Evolutionary conservation across 331 rosid species (phyloP).

Genomic region (Prunus yedoensis): DNA sequence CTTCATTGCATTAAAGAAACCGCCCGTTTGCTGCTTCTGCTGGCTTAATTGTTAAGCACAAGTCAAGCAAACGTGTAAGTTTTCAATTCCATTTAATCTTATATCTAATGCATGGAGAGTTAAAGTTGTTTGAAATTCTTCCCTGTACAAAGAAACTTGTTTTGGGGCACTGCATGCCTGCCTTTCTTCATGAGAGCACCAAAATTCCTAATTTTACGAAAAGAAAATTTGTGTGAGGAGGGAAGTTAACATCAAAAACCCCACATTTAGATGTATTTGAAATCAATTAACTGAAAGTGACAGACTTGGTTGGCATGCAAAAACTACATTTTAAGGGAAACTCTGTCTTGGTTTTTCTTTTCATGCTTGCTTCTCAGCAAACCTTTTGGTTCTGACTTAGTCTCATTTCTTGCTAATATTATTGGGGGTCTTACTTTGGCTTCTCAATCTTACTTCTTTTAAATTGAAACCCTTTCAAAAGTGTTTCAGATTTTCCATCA

Average conservation of each 20-base stretch:
- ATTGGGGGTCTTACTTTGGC: neutral
- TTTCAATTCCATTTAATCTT: neutral
- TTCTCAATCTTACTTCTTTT: neutral
- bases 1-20: neutral
- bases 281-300: too few relatives aligned
- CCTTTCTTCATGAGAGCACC: slow-evolving; percentile 1
- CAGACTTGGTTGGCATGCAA: too few relatives aligned
- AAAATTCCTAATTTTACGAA: neutral
- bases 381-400: too few relatives aligned
- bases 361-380: neutral
- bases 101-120: neutral
- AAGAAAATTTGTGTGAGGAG: neutral
- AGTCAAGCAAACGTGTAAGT: neutral
- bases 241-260: neutral
- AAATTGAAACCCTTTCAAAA: neutral
- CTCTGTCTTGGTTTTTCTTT: neutral
- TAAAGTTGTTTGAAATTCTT: neutral
- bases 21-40: neutral
- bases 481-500: neutral
- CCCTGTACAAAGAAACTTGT: neutral
- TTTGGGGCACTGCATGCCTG: neutral
- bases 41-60: neutral
- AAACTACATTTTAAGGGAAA: too few relatives aligned
- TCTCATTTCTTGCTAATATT: too few relatives aligned
- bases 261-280: neutral